Percentiles rank a stretch among this genome's conserved stretches.
Conservation (phyloP, 345 rosid genomes). For the Camelina laxa region DNA sequence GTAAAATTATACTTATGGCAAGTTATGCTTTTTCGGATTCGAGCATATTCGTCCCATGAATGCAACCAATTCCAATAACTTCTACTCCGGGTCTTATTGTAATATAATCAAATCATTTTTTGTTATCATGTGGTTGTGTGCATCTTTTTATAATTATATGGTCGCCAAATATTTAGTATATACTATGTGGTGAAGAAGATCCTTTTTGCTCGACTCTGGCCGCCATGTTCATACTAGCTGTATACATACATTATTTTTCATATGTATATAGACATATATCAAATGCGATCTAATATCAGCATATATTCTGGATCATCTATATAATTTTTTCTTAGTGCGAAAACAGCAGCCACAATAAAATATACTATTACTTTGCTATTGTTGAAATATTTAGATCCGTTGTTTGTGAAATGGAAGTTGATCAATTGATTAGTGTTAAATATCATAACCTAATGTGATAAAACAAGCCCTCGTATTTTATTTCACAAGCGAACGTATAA, state of each 20-base stretch:
- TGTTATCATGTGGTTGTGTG: slow-evolving; percentile 37
- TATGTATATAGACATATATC: not conserved
- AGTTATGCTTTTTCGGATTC: slow-evolving; percentile 32
- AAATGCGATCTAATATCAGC: slow-evolving; percentile 13
- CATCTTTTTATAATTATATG: slow-evolving; percentile 20
- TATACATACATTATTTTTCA: slow-evolving; percentile 14
- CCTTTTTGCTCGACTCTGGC: slow-evolving; percentile 39
- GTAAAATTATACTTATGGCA: slow-evolving; percentile 7
- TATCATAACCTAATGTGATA: not conserved
- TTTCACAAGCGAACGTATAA: not conserved
- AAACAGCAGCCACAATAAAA: not conserved
- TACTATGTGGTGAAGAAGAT: slow-evolving; percentile 21
- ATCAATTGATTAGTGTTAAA: not conserved
- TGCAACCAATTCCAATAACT: slow-evolving; percentile 42
- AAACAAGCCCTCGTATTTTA: not conserved
- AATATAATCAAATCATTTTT: slow-evolving; percentile 9
- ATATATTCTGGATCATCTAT: slow-evolving; percentile 5
- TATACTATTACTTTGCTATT: not conserved
- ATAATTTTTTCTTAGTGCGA: not conserved
- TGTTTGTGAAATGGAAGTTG: not conserved
- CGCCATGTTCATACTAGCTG: slow-evolving; percentile 44
- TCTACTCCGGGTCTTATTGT: slow-evolving; percentile 32
- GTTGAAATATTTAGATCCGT: not conserved
- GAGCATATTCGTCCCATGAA: slow-evolving; percentile 44
- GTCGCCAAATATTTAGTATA: slow-evolving; percentile 29